Conservation (phyloP, 75 land plant genomes). For the Cunninghamia lanceolata region DNA sequence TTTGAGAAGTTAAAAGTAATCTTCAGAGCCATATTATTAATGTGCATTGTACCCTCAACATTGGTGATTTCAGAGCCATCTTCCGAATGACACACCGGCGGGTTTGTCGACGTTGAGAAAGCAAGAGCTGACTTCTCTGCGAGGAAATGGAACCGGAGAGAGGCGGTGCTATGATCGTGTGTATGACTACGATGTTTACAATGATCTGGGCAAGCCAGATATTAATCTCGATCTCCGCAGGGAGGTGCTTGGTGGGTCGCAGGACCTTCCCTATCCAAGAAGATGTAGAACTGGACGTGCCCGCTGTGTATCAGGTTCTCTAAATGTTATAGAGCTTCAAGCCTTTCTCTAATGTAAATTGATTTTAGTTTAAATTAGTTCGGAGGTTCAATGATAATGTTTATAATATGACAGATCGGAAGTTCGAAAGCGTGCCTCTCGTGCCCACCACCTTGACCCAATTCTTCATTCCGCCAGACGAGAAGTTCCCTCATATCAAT, state of each 20-base stretch:
- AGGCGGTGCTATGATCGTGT: constrained; percentile 59
- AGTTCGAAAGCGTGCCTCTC: neutral
- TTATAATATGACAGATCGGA: neutral
- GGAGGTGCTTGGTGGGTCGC: constrained; percentile 64
- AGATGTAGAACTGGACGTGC: constrained; percentile 81
- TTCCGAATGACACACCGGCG: constrained; percentile 34
- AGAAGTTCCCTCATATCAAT: constrained; percentile 40
- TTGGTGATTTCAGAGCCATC: constrained; percentile 21
- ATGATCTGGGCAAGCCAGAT: constrained; percentile 86
- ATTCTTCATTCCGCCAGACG: constrained; percentile 40
- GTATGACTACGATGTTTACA: constrained; percentile 84
- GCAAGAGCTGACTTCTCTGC: constrained; percentile 42
- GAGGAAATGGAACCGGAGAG: constrained; percentile 66
- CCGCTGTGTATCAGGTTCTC: constrained; percentile 29
- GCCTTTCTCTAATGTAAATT: too few species aligned
- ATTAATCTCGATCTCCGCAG: constrained; percentile 30
- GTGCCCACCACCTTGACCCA: neutral
- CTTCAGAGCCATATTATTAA: too few species aligned
- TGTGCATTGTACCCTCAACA: too few species aligned
- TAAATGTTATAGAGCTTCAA: too few species aligned
- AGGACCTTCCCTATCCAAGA: constrained; percentile 63
- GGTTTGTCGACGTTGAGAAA: constrained; percentile 35
- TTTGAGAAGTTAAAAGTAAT: neutral
- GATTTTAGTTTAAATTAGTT: too few species aligned
- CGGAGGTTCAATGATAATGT: neutral